These are phyloP conservation scores for Lasiosphaeriaceae sp. DNA, from an alignment of 495 filamentous ascomycete genomes.

Conservation along the genomic window DNA sequence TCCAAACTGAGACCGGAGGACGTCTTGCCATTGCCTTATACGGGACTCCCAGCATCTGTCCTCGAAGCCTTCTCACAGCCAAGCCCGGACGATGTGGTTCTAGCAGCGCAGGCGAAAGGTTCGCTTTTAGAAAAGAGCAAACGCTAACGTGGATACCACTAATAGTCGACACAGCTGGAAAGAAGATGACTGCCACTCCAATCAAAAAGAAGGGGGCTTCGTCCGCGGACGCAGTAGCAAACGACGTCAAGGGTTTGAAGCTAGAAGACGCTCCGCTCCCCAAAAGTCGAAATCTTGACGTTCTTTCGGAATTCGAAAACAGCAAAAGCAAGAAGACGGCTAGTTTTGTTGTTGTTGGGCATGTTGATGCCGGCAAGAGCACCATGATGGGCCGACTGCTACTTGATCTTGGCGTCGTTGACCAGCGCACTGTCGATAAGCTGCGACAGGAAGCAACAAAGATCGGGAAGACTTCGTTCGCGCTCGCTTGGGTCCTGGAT, in stretches of 20 bases:
- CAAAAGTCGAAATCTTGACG: constrained; percentile 83
- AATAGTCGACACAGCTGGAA: constrained; percentile 43
- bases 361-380: constrained; percentile 97
- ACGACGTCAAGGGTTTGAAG: constrained; percentile 55
- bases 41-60: constrained; percentile 31
- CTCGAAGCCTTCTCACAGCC: constrained; percentile 75
- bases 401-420: constrained; percentile 80
- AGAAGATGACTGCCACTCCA: constrained; percentile 33
- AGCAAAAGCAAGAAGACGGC: constrained; percentile 72
- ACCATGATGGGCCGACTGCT: constrained; percentile 96
- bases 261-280: constrained; percentile 67
- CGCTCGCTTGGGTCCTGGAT: constrained; percentile 93
- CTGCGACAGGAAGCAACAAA: constrained; percentile 84
- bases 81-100: constrained; percentile 89
- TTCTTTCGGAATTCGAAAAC: constrained; percentile 75
- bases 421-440: constrained; percentile 81
- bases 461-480: constrained; percentile 93
- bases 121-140: constrained; percentile 46
- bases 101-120: constrained; percentile 89
- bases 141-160: constrained; percentile 39
- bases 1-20: constrained; percentile 33
- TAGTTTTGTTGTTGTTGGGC: constrained; percentile 95
- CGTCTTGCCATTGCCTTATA: constrained; percentile 52
- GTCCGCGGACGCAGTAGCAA: constrained; percentile 31
- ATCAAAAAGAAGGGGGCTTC: constrained; percentile 31